Conservation (phyloP, 352 stramenopile species). For the Bremia lactucae region DNA sequence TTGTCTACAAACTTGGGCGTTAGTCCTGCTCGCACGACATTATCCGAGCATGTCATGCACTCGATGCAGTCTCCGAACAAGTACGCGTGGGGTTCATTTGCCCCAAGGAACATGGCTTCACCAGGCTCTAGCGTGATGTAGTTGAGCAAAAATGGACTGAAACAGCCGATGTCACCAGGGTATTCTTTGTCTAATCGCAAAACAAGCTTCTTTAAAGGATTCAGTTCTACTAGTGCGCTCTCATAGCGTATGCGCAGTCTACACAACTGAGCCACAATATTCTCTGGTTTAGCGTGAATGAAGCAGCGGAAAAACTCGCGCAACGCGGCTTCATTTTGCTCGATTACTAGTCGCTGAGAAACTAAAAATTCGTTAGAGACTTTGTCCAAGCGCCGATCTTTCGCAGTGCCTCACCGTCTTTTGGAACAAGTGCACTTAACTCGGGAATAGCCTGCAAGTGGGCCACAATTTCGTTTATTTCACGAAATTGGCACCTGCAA, state of each 20-base stretch:
- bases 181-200: slow-evolving; percentile 91
- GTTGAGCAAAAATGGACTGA: slow-evolving; percentile 98
- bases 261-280: slow-evolving; percentile 61
- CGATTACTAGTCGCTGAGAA: slow-evolving; percentile 22
- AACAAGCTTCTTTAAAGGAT: slow-evolving; percentile 67
- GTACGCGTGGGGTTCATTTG: slow-evolving; percentile 99
- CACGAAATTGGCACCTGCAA: slow-evolving; percentile 85
- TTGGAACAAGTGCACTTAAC: slow-evolving; percentile 62
- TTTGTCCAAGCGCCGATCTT: not conserved
- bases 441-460: slow-evolving; percentile 85
- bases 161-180: slow-evolving; percentile 93
- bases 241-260: slow-evolving; percentile 71
- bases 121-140: slow-evolving; percentile 92
- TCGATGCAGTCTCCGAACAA: slow-evolving; percentile 93
- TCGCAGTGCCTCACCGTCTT: slow-evolving; percentile 18
- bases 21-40: slow-evolving; percentile 96
- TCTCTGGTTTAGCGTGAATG: slow-evolving; percentile 60
- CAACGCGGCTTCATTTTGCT: slow-evolving; percentile 34
- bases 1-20: slow-evolving; percentile 99
- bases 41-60: slow-evolving; percentile 99
- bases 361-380: slow-evolving; percentile 20
- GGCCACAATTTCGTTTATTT: slow-evolving; percentile 86
- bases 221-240: slow-evolving; percentile 16
- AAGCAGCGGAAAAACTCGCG: slow-evolving; percentile 70
- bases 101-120: slow-evolving; percentile 95